These are phyloP conservation scores for Glycine tomentella DNA, from an alignment of 306 rosid genomes.

Conservation along the genomic window DNA sequence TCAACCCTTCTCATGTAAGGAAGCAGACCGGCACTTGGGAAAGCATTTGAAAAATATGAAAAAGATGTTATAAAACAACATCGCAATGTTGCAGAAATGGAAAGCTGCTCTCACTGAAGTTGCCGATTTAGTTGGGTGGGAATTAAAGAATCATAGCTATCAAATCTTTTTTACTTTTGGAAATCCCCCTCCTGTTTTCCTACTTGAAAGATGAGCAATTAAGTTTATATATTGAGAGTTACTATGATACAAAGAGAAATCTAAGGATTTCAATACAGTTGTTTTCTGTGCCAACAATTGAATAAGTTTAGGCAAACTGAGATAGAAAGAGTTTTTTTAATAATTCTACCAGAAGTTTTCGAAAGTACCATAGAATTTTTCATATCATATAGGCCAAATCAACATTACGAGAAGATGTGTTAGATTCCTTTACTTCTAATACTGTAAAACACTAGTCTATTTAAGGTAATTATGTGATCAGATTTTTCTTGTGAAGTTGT, in stretches of 20 bases:
- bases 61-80: too few relatives aligned
- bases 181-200: not conserved
- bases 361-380: not conserved
- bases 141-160: too few relatives aligned
- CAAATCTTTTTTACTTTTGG: not conserved
- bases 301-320: not conserved
- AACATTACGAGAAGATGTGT: not conserved
- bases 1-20: too few relatives aligned
- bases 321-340: not conserved
- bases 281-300: not conserved
- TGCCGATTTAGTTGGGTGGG: too few relatives aligned
- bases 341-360: not conserved
- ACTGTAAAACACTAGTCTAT: not conserved
- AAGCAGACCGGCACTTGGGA: too few relatives aligned
- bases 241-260: not conserved
- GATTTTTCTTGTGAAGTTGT: not conserved
- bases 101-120: too few relatives aligned
- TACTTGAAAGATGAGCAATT: not conserved
- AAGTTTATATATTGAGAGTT: not conserved
- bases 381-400: not conserved
- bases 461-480: not conserved
- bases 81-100: too few relatives aligned
- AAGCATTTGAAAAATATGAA: too few relatives aligned
- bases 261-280: not conserved
- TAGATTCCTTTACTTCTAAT: not conserved